These are phyloP conservation scores for Venturia pyrina DNA, from an alignment of 2,329 filamentous ascomycete species.

Conservation along the genomic window DNA sequence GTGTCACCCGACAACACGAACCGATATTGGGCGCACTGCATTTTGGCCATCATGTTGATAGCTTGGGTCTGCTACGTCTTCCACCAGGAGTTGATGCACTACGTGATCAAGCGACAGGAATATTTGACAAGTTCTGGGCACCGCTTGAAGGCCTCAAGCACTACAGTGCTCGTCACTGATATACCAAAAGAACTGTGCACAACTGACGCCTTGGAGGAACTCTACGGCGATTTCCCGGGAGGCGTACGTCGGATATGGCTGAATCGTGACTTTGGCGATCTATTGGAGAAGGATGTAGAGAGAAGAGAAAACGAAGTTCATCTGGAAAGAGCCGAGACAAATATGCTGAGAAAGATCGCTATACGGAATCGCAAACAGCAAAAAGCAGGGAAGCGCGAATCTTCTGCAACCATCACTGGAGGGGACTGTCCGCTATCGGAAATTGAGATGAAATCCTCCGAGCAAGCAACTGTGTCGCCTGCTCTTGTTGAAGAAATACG, in stretches of 20 bases:
- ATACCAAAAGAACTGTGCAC: slow-evolving; percentile 22
- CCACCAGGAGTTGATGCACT: slow-evolving; percentile 22
- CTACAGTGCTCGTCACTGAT: slow-evolving; percentile 24
- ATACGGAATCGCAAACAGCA: slow-evolving; percentile 16
- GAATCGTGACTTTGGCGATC: slow-evolving; percentile 21
- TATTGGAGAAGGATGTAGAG: slow-evolving; percentile 18
- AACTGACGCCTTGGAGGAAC: slow-evolving; percentile 19
- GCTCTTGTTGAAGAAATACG: neutral
- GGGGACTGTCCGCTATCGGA: neutral
- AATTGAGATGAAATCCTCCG: neutral
- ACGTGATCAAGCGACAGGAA: slow-evolving; percentile 21
- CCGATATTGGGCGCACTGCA: slow-evolving; percentile 25
- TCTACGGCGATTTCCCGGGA: slow-evolving; percentile 21
- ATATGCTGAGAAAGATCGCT: slow-evolving; percentile 16
- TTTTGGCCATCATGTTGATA: slow-evolving; percentile 20
- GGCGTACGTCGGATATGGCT: slow-evolving; percentile 21
- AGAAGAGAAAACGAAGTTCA: slow-evolving; percentile 20
- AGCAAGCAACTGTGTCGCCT: neutral
- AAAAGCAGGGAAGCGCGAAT: neutral
- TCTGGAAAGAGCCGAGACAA: slow-evolving; percentile 23
- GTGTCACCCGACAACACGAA: slow-evolving; percentile 19
- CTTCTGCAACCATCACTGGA: neutral
- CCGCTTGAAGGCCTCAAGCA: slow-evolving; percentile 21
- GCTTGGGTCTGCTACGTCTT: slow-evolving; percentile 22
- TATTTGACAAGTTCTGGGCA: slow-evolving; percentile 21